Evolutionary conservation across 257 asterid species (phyloP).

Genomic region (Vinca minor): DNA sequence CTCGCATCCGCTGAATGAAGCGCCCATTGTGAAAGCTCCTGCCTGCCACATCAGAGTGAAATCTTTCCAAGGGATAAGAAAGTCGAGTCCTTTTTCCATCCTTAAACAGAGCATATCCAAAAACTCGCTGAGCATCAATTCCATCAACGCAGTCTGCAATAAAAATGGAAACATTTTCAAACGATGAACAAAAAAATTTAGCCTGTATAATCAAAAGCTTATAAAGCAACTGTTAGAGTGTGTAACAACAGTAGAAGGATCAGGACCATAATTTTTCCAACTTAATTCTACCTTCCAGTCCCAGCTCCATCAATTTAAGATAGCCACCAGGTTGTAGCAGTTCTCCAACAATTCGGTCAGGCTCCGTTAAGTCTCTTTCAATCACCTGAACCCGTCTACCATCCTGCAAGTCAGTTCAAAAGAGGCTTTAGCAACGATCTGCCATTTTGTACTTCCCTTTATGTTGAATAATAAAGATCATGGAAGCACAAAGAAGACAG

Average conservation of each 20-base stretch:
- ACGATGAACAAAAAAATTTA: no score
- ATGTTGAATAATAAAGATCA: no score
- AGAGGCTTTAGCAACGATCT: background rate
- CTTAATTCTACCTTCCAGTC: conserved; percentile 54
- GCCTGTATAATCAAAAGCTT: no score
- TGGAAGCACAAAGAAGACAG: no score
- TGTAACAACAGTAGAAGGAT: background rate
- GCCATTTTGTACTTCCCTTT: background rate
- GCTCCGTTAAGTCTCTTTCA: conserved; percentile 84
- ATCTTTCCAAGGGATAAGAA: conserved; percentile 78
- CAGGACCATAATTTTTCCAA: no score
- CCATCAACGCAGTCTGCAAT: conserved; percentile 67
- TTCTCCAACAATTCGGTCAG: conserved; percentile 91
- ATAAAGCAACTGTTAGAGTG: no score
- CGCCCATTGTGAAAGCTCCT: conserved; percentile 95
- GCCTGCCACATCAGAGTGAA: conserved; percentile 75
- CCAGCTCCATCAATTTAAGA: conserved; percentile 75
- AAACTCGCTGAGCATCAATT: conserved; percentile 86
- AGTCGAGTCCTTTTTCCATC: conserved; percentile 75
- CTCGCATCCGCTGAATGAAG: conserved; percentile 83
- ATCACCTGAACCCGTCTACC: conserved; percentile 73
- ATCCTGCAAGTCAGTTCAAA: conserved; percentile 38
- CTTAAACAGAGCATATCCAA: conserved; percentile 87
- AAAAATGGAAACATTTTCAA: no score
- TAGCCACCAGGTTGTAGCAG: conserved; percentile 93